phyloP scores from a whole-genome alignment of 164 flowering plant species.

The Sextonia rubra region DNA sequence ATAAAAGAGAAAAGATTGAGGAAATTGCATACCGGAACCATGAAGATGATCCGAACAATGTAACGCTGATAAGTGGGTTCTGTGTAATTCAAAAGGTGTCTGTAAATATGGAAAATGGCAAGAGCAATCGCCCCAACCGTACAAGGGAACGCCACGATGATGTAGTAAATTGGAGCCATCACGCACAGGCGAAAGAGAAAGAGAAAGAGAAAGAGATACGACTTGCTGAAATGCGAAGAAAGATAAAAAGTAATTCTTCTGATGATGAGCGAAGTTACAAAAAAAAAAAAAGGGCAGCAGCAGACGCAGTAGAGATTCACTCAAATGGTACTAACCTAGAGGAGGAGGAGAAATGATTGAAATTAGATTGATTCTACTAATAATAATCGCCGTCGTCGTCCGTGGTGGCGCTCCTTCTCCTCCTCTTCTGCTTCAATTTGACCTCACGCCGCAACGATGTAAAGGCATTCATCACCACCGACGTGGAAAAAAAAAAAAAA shows the following conservation, averaged over 20 bases:
- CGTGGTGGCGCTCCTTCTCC: no score
- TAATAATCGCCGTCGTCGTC: no score
- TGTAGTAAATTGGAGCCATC: constrained; percentile 51
- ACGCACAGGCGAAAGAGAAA: background rate
- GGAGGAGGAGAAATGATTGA: no score
- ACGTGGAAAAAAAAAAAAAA: no score
- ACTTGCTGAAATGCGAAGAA: background rate
- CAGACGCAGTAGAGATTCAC: background rate
- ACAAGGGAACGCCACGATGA: constrained; percentile 68
- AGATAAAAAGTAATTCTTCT: background rate
- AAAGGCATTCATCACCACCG: no score
- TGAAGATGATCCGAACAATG: constrained; percentile 92
- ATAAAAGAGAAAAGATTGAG: background rate
- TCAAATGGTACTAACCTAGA: no score
- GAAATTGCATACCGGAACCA: constrained; percentile 87
- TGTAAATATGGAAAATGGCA: constrained; percentile 79
- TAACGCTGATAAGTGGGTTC: constrained; percentile 95
- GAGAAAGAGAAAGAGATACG: background rate
- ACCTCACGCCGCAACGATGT: no score
- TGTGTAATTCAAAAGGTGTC: constrained; percentile 89
- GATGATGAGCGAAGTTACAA: background rate
- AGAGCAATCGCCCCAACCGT: constrained; percentile 65
- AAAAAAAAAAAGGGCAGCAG: background rate
- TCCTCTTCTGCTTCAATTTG: no score
- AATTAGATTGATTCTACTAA: no score